Evolutionary conservation across 164 flowering plant genomes (phyloP), one percentile per base, ranked within the genome.

Genomic region (Liriodendron chinense): DNA sequence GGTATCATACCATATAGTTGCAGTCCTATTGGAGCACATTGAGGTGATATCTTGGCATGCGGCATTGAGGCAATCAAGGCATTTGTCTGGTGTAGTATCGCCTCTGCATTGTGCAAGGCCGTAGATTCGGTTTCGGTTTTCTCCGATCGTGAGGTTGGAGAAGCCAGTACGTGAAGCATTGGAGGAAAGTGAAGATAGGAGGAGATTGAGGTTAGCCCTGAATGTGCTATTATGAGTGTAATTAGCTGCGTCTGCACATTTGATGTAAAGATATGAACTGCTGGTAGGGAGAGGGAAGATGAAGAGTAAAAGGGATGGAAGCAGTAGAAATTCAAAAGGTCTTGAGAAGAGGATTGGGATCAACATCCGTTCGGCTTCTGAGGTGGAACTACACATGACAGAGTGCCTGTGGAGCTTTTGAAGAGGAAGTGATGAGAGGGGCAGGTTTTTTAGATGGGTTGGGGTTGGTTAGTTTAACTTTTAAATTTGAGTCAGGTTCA

Each of bases 61-160:
- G 23, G 25, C 59, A 0, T 70, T 26, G 74, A 81, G 72, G 65
- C 86, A 84, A 23, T 13, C 26, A 0, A 70, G 75, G 47, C 86
- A 84, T 0, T 1, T n/a, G 34, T 47, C 65, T 1, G 56, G 16
- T 10, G 53, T 16, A 13, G 73, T 47, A 43, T 84, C 86, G n/a
- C 80, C 86, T 16, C 82, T 50, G 74, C 86, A 84, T 8, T 77
- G 78, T 7, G 70, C 70, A 48, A 78, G 28, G 56, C 73, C 76
- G 59, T 71, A 57, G 48, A 68, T 75, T 2, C 20, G 9, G 65
- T 59, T 18, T 50, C n/a, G 62, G 61, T 12, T 22, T 20, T 68
- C 26, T 57, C 81, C 83, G 4, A 1, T 47, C 1, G 79, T 71
- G 28, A 12, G 3, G 72, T 75, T 78, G 75, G 34, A 64, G 70